These are phyloP conservation scores for Chrysanthemum lavandulifolium DNA, from an alignment of 129 eudicot genomes.

Conservation along the genomic window DNA sequence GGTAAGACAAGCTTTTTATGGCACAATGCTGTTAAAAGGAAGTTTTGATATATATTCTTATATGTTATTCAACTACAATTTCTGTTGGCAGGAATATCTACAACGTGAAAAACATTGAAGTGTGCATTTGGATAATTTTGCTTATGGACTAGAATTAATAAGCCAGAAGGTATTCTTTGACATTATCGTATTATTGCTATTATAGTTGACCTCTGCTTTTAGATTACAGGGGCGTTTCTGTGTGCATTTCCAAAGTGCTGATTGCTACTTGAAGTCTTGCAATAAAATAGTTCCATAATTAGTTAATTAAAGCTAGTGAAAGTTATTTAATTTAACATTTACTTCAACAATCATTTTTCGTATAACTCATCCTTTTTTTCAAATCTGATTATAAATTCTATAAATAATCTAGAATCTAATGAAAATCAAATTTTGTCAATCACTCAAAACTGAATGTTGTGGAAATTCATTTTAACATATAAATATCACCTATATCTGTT, in stretches of 20 bases:
- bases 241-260: neutral
- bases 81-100: constrained; percentile 72
- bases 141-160: constrained; percentile 91
- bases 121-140: constrained; percentile 94
- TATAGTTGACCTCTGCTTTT: neutral
- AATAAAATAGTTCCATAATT: neutral
- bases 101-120: constrained; percentile 90
- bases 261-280: too few species aligned
- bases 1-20: constrained; percentile 45
- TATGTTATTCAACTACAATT: constrained; percentile 16
- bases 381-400: neutral
- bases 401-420: neutral
- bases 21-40: neutral
- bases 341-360: neutral
- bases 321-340: constrained; percentile 6
- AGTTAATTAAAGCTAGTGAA: neutral
- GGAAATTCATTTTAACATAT: neutral
- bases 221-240: neutral
- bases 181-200: constrained; percentile 9
- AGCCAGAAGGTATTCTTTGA: constrained; percentile 78
- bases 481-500: neutral
- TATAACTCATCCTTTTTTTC: neutral
- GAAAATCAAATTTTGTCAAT: neutral
- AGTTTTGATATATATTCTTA: constrained; percentile 13
- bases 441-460: neutral